Evolutionary conservation across 192 early-diverging fungal genomes (phyloP).

Genomic region (Phlyctochytrium bullatum): DNA sequence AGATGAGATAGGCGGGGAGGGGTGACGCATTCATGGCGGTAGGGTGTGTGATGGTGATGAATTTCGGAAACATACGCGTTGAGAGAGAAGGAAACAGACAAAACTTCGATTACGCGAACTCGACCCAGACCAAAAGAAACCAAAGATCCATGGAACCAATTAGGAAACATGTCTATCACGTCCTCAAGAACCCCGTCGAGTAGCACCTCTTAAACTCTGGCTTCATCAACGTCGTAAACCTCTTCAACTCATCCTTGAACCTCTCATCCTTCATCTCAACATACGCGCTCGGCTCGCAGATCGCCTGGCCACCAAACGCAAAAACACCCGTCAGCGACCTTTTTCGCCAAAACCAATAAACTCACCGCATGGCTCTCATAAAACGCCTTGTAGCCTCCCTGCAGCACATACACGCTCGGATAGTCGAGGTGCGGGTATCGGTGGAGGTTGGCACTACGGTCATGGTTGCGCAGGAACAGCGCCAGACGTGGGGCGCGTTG

Average conservation of each 20-base stretch:
- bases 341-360: not conserved
- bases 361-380: constrained; percentile 50
- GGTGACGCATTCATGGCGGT: no score
- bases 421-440: constrained; percentile 77
- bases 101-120: no score
- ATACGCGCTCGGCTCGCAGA: constrained; percentile 73
- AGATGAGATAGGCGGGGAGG: no score
- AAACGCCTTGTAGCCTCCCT: constrained; percentile 81
- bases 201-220: constrained; percentile 37
- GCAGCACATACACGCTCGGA: constrained; percentile 81
- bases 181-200: constrained; percentile 24
- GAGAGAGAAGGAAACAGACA: no score
- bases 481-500: constrained; percentile 83
- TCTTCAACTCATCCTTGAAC: constrained; percentile 45
- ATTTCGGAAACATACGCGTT: no score
- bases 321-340: not conserved
- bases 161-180: constrained; percentile 6
- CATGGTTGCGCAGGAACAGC: constrained; percentile 67
- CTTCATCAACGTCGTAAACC: constrained; percentile 20
- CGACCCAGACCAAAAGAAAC: not conserved
- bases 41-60: no score
- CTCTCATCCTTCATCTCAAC: constrained; percentile 75
- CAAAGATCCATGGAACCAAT: not conserved
- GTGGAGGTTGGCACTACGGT: constrained; percentile 67
- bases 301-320: constrained; percentile 15